Evolutionary conservation across 2,329 filamentous ascomycete species (phyloP), one percentile per base, ranked within the genome.

Genomic region (Aspergillus sergii): DNA sequence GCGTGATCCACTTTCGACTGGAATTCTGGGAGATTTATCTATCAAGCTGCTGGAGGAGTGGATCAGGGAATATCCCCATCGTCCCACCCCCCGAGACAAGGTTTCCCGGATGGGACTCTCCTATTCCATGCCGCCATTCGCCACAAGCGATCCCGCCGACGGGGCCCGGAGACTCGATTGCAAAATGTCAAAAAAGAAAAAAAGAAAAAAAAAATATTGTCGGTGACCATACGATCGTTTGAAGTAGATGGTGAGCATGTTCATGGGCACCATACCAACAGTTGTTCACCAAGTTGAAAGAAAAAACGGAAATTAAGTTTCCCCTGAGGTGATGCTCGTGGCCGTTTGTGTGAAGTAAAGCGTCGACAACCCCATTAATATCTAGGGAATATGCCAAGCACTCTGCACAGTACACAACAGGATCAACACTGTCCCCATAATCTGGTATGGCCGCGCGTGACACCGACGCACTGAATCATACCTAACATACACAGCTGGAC

Each of bases 1-100:
- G 56, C 32, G 41, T 59, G 56, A 61, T 61, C 55, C 59, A 59
- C 59, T 54, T 23, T 23, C 32, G 32, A 55, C 51, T 23, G 51
- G 51, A 39, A 55, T 55, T 23, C 51, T 55, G 53, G 53, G 41
- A 41, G 48, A 62, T 64, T 58, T 64, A 60, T 60, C 57, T 60
- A 64, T 65, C 63, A 63, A 62, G 60, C 63, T 62, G 60, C 60
- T 59, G 58, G 62, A 51, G 41, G 57, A 39, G 57, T 62, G 51
- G 63, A 62, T 64, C 63, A 54, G 43, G 50, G 53, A 43, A 55
- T 36, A 36, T 23, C 54, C 60, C 59, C 57, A 56, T 57, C 58
- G 57, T 62, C 63, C 60, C 63, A 62, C 60, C 55, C 41, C 21
- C 51, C 55, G 28, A 45, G n/a, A 36, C 45, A 59, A 58, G 45